Base-by-base conservation (phyloP, 2,329 filamentous ascomycete genomes). In the Fusarium lyarnte region DNA sequence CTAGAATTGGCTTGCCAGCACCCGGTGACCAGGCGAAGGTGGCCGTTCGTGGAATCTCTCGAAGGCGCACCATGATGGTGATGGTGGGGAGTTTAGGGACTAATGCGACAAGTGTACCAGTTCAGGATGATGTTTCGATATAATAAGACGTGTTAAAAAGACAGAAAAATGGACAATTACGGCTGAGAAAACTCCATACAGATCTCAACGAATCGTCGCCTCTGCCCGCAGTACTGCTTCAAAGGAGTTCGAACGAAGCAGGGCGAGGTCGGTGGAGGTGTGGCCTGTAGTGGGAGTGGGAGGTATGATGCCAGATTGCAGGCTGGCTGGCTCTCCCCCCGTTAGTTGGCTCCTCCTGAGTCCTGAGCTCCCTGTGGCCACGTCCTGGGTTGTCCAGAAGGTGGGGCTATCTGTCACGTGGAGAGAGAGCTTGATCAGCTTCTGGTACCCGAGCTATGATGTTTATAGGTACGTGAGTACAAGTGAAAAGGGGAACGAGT, bases 1-100 rank as follows among this genome's bases (percentile, higher is more conserved):
- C 95, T 73, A 99, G 87, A 76, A 97, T 87, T 77, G 95, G 94
- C 76, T 91, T 90, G 42, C 89, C 88, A 55, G 93, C 85, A 77
- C 91, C 93, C 31, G 95, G 93, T 76, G 94, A 97, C 95, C 96
- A 99, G 80, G 96, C 94, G 83, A 99, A 99, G 79, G 95, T 93
- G 83, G 95, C 96, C 79, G 96, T 99, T 84, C 96, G 91, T 82
- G 94, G 93, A 80, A 99, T 97, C 87, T 98, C 95, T 87, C 95
- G 91, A 84, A 98, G 88, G 85, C 94, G 93, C 84, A 98, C 95
- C 96, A 99, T 99, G 83, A 76, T 84, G 80, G 77, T 76, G 78
- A 77, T 76, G 76, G 76, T 66, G 78, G 80, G 78, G 63, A 66
- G 62, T 41, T 52, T 45, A 66, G 47, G 47, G 68, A 67, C 63